Evolutionary conservation across 345 rosid genomes (phyloP).

Genomic region (Aurinia saxatilis): DNA sequence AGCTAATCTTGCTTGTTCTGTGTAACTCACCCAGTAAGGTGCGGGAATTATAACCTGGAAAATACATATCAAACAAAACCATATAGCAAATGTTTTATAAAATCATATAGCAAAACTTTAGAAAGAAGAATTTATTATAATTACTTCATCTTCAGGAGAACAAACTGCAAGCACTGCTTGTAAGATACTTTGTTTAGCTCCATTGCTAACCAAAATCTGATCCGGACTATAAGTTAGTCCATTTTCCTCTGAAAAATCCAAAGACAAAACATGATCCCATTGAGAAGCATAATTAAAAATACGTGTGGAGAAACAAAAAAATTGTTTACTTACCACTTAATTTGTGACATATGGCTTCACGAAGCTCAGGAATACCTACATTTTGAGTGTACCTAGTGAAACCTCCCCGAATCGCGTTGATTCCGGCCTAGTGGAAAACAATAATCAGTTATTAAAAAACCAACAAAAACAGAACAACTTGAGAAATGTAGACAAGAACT

Average conservation of each 20-base stretch:
- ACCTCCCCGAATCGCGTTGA: constrained; percentile 86
- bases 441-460: background rate
- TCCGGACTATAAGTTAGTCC: constrained; percentile 72
- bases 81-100: too few species aligned
- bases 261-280: background rate
- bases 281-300: background rate
- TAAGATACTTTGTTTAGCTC: constrained; percentile 77
- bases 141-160: constrained; percentile 94
- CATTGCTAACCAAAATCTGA: constrained; percentile 87
- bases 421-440: constrained; percentile 59
- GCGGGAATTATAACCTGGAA: constrained; percentile 93
- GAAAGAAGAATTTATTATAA: background rate
- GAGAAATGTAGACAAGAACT: background rate
- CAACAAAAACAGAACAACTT: background rate
- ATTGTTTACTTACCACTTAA: constrained; percentile 75
- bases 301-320: too few species aligned
- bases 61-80: background rate
- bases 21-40: constrained; percentile 97
- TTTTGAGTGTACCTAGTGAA: constrained; percentile 82
- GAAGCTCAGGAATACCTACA: constrained; percentile 79
- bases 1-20: constrained; percentile 89
- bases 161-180: constrained; percentile 94
- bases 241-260: constrained; percentile 59
- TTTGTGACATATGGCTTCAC: constrained; percentile 78
- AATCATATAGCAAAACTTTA: too few species aligned